Percentiles rank a stretch among this genome's conserved stretches.
Evolutionary conservation across 148 eudicot genomes (phyloP).

Genomic region (Salicornia ramosissima): DNA sequence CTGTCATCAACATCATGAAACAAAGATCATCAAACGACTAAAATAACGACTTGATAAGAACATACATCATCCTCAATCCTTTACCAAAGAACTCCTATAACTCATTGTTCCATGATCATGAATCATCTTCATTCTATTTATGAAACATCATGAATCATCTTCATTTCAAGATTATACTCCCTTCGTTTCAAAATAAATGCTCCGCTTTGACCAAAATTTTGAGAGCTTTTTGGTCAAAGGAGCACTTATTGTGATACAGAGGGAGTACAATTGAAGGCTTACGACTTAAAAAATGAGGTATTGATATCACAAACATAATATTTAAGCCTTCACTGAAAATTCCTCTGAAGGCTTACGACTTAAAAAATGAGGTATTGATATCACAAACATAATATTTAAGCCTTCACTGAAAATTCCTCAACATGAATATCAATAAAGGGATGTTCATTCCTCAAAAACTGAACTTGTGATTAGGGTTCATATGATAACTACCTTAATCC

Average conservation of each 20-base stretch:
- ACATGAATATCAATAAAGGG: background rate
- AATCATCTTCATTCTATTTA: background rate
- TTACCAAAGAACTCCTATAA: background rate
- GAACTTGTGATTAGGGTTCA: background rate
- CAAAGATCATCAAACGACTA: background rate
- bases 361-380: too few species aligned
- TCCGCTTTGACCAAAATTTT: background rate
- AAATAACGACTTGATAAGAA: background rate
- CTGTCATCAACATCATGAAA: conserved; percentile 44
- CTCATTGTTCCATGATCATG: background rate
- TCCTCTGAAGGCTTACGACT: background rate
- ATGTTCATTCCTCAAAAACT: background rate
- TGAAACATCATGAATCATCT: background rate
- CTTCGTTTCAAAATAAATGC: too few species aligned
- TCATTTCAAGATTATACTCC: background rate
- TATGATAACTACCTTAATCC: background rate
- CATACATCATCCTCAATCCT: background rate
- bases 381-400: background rate
- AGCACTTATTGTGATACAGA: too few species aligned
- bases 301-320: background rate
- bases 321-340: background rate
- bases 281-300: too few species aligned
- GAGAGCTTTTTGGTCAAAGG: too few species aligned
- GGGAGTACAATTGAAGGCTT: too few species aligned
- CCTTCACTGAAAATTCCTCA: background rate